phyloP scores from a whole-genome alignment of 805 yeast genomes.

The Candida tibetensis region DNA sequence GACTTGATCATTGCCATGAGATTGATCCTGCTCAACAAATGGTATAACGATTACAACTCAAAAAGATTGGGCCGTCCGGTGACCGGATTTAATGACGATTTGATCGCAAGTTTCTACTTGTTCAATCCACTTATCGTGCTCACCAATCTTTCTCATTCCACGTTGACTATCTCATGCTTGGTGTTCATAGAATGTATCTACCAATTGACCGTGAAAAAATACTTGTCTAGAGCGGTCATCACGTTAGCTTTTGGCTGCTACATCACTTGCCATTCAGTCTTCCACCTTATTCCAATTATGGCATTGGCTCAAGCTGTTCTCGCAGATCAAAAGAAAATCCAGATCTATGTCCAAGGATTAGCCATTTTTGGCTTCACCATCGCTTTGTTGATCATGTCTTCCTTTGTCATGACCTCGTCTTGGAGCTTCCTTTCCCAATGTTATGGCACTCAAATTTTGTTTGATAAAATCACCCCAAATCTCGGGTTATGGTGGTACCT shows the following conservation, averaged over 20 bases:
- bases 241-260: constrained; percentile 62
- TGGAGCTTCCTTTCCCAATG: constrained; percentile 26
- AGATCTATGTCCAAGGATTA: constrained; percentile 12
- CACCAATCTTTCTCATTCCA: constrained; percentile 66
- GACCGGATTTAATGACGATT: constrained; percentile 34
- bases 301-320: constrained; percentile 28
- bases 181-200: constrained; percentile 47
- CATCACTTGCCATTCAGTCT: constrained; percentile 60
- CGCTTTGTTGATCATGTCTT: constrained; percentile 22
- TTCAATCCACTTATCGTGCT: constrained; percentile 79
- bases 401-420: constrained; percentile 27
- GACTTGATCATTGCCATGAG: constrained; percentile 60
- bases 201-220: constrained; percentile 41
- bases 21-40: constrained; percentile 48
- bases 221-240: constrained; percentile 44
- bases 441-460: constrained; percentile 57
- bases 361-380: constrained; percentile 16
- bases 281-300: constrained; percentile 57
- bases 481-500: constrained; percentile 98
- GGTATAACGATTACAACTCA: constrained; percentile 30
- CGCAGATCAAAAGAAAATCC: constrained; percentile 1
- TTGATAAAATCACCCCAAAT: constrained; percentile 79
- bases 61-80: constrained; percentile 10
- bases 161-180: constrained; percentile 60
- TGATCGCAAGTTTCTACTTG: constrained; percentile 62